phyloP scores from a whole-genome alignment of 225 moss, liverwort and hornwort species.

The Polytrichum formosum region DNA sequence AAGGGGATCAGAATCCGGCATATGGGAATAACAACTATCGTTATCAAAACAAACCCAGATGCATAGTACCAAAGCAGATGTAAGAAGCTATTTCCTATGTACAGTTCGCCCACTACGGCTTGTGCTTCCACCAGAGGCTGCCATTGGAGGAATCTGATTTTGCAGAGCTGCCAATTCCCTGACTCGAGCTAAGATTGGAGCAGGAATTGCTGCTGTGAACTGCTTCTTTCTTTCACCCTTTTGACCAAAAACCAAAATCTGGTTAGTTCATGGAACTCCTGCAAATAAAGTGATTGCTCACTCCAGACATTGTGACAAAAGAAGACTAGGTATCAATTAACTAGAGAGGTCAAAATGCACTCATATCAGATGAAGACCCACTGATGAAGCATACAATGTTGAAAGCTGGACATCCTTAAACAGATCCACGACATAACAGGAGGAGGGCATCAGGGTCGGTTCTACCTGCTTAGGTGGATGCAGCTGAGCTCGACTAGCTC shows the following conservation, averaged over 20 bases:
- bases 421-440: no score
- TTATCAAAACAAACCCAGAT: no score
- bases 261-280: neutral
- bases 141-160: slow-evolving; percentile 63
- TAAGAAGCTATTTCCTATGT: slow-evolving; percentile 62
- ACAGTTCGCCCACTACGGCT: slow-evolving; percentile 94
- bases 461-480: slow-evolving; percentile 63
- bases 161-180: slow-evolving; percentile 92
- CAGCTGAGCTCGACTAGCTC: slow-evolving; percentile 62
- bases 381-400: no score
- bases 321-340: neutral
- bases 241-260: slow-evolving; percentile 10
- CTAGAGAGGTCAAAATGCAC: neutral
- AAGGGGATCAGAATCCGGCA: slow-evolving; percentile 1
- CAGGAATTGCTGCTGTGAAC: slow-evolving; percentile 95
- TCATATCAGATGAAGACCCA: neutral
- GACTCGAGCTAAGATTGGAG: slow-evolving; percentile 78
- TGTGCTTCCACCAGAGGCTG: slow-evolving; percentile 63
- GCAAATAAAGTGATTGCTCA: neutral
- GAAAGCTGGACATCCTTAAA: no score
- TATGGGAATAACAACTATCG: neutral
- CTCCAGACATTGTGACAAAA: neutral
- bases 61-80: slow-evolving; percentile 4
- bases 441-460: neutral
- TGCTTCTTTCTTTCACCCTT: slow-evolving; percentile 97